These are phyloP conservation scores for Scopulariopsis brevicaulis DNA, from an alignment of 2,329 filamentous ascomycete species.

Conservation along the genomic window DNA sequence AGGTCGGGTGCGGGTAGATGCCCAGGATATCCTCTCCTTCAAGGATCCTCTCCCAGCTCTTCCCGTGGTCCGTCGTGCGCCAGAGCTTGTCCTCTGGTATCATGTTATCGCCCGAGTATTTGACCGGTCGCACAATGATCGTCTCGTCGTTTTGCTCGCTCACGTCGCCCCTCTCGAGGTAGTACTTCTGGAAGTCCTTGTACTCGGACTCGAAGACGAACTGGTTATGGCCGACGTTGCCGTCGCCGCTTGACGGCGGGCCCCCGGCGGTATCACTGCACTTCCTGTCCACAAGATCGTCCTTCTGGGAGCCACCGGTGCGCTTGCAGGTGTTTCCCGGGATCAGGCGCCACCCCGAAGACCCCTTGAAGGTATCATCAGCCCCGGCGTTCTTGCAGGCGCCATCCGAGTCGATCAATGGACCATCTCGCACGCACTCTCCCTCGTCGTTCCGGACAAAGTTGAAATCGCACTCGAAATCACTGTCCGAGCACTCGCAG, in stretches of 20 bases:
- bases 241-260: slow-evolving; percentile 31
- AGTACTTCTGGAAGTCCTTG: slow-evolving; percentile 45
- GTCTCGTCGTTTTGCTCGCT: slow-evolving; percentile 62
- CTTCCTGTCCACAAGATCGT: slow-evolving; percentile 60
- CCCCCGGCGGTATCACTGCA: slow-evolving; percentile 47
- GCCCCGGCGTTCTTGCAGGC: slow-evolving; percentile 55
- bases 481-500: slow-evolving; percentile 71
- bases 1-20: slow-evolving; percentile 69
- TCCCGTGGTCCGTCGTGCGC: slow-evolving; percentile 78
- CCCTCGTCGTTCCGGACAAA: slow-evolving; percentile 52
- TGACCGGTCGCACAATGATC: slow-evolving; percentile 41
- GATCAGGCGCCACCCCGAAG: slow-evolving; percentile 85
- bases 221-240: slow-evolving; percentile 51
- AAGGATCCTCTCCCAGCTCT: slow-evolving; percentile 65
- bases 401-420: slow-evolving; percentile 55
- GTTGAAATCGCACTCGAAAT: slow-evolving; percentile 97
- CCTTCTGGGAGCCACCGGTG: slow-evolving; percentile 50
- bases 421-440: slow-evolving; percentile 57
- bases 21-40: slow-evolving; percentile 56
- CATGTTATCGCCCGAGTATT: slow-evolving; percentile 14
- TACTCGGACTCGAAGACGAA: slow-evolving; percentile 51
- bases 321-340: slow-evolving; percentile 67
- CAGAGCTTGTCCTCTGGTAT: slow-evolving; percentile 47
- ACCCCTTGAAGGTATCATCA: slow-evolving; percentile 67
- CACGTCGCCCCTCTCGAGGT: slow-evolving; percentile 66